phyloP scores from a whole-genome alignment of 169 alveolate species.

The Eimeria sp. region DNA sequence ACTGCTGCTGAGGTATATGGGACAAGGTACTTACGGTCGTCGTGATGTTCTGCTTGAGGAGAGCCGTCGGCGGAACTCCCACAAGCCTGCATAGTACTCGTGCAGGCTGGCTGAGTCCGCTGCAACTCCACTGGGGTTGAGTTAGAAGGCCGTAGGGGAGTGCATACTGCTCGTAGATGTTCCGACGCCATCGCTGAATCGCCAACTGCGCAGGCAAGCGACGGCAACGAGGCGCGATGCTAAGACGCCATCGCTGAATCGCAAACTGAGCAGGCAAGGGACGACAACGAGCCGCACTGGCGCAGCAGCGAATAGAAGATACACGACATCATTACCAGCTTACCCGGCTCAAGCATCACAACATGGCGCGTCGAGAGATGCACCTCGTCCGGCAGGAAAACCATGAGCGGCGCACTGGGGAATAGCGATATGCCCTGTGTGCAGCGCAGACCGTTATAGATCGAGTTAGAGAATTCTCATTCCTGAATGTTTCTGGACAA shows the following conservation, averaged over 20 bases:
- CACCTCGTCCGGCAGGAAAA: slow-evolving; percentile 61
- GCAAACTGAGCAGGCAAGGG: not conserved
- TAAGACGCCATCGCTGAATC: not conserved
- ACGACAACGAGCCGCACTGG: not conserved
- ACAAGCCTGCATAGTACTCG: not conserved
- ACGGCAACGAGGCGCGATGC: not conserved
- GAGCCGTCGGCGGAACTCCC: not conserved
- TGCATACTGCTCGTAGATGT: not conserved
- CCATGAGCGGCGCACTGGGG: slow-evolving; percentile 33
- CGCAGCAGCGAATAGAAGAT: not conserved
- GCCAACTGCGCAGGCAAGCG: not conserved
- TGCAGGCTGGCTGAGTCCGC: not conserved
- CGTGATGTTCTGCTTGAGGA: not conserved
- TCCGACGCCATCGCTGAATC: not conserved
- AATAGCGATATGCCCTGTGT: slow-evolving; percentile 21
- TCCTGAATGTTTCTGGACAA: not conserved
- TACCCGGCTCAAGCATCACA: slow-evolving; percentile 42
- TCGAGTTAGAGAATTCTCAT: not conserved
- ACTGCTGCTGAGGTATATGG: not conserved
- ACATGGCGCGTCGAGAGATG: slow-evolving; percentile 49
- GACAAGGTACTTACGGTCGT: not conserved
- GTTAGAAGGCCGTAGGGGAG: not conserved
- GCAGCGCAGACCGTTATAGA: not conserved
- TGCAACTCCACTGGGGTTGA: not conserved
- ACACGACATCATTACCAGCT: not conserved